phyloP scores from a whole-genome alignment of 345 rosid species.

The Gossypium mustelinum region DNA sequence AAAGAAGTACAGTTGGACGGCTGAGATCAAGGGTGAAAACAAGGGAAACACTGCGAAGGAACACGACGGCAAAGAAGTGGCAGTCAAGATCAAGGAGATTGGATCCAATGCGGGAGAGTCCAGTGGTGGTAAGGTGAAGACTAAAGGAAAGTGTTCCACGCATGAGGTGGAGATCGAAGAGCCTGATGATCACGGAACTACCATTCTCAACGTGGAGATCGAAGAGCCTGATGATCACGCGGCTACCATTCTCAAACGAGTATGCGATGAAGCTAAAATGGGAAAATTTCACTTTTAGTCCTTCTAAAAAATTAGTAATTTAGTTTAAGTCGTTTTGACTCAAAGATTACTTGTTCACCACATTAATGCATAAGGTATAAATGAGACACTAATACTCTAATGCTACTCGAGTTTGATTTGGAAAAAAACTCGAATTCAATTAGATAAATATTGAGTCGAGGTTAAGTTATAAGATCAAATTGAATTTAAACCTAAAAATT shows the following conservation, averaged over 20 bases:
- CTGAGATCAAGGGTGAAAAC: background rate
- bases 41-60: background rate
- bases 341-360: no score
- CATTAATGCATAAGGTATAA: no score
- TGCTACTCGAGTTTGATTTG: no score
- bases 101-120: background rate
- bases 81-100: background rate
- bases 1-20: background rate
- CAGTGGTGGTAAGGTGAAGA: no score
- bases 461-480: no score
- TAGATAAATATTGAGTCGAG: no score
- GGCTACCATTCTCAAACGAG: background rate
- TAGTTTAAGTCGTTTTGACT: no score
- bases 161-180: constrained; percentile 10
- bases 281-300: no score
- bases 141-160: background rate
- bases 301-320: no score
- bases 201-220: background rate
- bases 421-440: no score
- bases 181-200: background rate
- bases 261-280: background rate
- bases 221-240: background rate
- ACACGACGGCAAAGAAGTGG: background rate
- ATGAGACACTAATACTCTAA: no score
- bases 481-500: no score